These are phyloP conservation scores for Aegilops longissima DNA, from an alignment of 176 grass and related monocot genomes.

Conservation along the genomic window DNA sequence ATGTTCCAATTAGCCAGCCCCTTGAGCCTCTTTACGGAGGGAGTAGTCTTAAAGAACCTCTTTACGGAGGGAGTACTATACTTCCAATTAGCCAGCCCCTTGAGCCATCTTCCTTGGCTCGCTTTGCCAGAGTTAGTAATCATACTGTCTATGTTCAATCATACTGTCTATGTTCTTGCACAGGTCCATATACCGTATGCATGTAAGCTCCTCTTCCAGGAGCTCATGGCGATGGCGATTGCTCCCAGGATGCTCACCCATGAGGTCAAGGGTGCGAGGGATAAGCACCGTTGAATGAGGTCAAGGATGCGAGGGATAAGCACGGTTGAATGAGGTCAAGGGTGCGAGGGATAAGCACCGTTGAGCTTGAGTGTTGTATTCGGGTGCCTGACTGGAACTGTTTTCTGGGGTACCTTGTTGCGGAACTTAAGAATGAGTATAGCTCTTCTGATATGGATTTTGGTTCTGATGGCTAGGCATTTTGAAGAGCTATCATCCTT, in stretches of 20 bases:
- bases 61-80: neutral
- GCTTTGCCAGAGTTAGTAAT: neutral
- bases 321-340: constrained; percentile 63
- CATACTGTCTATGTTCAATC: neutral
- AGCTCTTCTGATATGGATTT: neutral
- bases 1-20: too few relatives aligned
- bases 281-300: constrained; percentile 52
- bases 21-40: too few relatives aligned
- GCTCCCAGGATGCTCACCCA: constrained; percentile 88
- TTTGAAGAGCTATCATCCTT: neutral
- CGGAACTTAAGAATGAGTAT: neutral
- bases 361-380: neutral
- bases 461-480: neutral
- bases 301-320: constrained; percentile 21
- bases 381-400: neutral
- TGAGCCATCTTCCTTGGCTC: neutral
- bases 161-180: neutral
- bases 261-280: constrained; percentile 37
- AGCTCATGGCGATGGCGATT: constrained; percentile 94
- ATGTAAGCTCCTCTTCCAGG: constrained; percentile 91
- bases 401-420: neutral
- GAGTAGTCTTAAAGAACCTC: too few relatives aligned
- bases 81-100: neutral
- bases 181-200: constrained; percentile 94
- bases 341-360: constrained; percentile 46